Evolutionary conservation across 257 asterid genomes (phyloP).

Genomic region (Fraxinus excelsior): DNA sequence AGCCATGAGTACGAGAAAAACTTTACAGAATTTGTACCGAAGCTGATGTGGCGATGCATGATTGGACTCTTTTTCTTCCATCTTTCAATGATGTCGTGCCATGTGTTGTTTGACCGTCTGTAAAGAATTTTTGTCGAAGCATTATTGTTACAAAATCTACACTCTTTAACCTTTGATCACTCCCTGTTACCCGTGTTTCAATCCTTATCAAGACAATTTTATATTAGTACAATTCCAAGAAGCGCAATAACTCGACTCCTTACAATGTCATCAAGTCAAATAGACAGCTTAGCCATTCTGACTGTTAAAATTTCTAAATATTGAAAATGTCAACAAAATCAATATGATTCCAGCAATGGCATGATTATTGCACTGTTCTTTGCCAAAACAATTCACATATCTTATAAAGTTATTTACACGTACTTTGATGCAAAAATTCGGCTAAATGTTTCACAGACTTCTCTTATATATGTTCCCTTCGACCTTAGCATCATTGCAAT

Average conservation of each 20-base stretch:
- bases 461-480: neutral
- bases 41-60: no score
- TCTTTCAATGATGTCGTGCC: no score
- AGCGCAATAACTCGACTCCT: neutral
- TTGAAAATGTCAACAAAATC: neutral
- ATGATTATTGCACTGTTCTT: neutral
- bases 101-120: no score
- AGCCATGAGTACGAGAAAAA: no score
- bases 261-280: neutral
- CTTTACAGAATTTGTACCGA: no score
- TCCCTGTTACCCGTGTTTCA: no score
- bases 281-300: neutral
- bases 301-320: neutral
- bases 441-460: neutral
- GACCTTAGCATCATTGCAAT: neutral
- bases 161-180: no score
- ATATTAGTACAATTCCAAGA: neutral
- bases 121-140: no score
- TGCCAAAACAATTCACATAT: neutral
- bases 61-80: no score
- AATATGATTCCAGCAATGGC: neutral
- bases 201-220: neutral
- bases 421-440: neutral
- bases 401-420: neutral
- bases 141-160: no score